These are phyloP conservation scores for Candida stauntonica DNA, from an alignment of 805 yeast species.

Conservation along the genomic window DNA sequence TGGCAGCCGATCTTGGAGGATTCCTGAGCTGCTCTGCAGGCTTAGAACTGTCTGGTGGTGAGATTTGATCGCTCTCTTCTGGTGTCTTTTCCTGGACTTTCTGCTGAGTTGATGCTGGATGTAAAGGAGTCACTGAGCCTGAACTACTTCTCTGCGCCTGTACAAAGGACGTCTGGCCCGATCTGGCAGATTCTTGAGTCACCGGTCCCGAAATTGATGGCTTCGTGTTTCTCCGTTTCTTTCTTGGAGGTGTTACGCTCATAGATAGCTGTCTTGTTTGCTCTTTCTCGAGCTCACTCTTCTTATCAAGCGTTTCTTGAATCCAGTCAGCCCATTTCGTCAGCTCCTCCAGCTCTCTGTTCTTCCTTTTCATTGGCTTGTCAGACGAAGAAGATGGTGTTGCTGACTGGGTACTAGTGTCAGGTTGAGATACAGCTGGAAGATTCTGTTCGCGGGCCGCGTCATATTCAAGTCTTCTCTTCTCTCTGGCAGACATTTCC, in stretches of 20 bases:
- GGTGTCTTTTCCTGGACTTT: too few species aligned
- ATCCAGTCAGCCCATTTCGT: constrained; percentile 12
- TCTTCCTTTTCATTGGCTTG: constrained; percentile 1
- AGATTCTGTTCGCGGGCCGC: constrained; percentile 9
- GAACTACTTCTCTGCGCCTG: too few species aligned
- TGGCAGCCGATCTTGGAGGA: too few species aligned
- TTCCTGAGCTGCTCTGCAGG: too few species aligned
- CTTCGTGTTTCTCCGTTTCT: constrained; percentile 1
- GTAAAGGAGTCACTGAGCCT: too few species aligned
- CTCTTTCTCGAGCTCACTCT: constrained; percentile 9
- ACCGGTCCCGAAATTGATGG: background rate
- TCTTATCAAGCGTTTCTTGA: constrained; percentile 6
- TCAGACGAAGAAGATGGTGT: background rate
- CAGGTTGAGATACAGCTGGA: background rate
- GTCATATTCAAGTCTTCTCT: constrained; percentile 8
- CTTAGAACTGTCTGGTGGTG: too few species aligned
- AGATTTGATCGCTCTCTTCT: too few species aligned
- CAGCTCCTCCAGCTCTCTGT: constrained; percentile 5
- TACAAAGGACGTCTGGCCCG: background rate
- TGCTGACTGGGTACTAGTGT: background rate
- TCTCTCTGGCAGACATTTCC: constrained; percentile 8
- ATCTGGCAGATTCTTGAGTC: background rate
- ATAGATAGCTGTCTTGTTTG: constrained; percentile 3
- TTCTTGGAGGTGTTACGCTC: constrained; percentile 4
- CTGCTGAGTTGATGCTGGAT: too few species aligned